Conservation (phyloP, 2,329 filamentous ascomycete genomes). For the Botrytis medusae region DNA sequence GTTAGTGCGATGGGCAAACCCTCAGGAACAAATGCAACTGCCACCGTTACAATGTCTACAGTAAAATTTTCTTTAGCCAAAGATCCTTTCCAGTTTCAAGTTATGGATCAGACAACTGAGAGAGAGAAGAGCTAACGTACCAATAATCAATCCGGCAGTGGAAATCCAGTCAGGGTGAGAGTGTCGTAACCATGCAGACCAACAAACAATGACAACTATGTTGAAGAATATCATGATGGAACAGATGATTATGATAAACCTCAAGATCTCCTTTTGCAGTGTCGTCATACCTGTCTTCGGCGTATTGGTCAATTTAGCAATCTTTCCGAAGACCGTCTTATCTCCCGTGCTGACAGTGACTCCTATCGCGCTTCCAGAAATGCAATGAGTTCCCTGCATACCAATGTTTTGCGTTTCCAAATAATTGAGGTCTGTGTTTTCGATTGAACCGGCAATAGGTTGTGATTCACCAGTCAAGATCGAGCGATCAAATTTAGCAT, state of each 20-base stretch:
- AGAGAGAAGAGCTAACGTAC: constrained; percentile 51
- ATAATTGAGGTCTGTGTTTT: constrained; percentile 69
- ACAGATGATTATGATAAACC: constrained; percentile 70
- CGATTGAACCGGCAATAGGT: constrained; percentile 60
- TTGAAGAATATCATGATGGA: constrained; percentile 65
- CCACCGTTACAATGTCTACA: constrained; percentile 20
- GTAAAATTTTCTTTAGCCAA: background rate
- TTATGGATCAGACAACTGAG: constrained; percentile 48
- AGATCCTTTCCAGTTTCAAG: background rate
- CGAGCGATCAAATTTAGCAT: constrained; percentile 71
- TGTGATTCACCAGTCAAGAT: constrained; percentile 72
- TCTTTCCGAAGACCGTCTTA: constrained; percentile 70
- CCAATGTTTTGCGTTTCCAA: constrained; percentile 74
- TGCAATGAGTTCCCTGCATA: constrained; percentile 75
- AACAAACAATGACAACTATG: constrained; percentile 62
- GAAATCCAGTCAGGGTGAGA: constrained; percentile 68
- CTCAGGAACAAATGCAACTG: constrained; percentile 73
- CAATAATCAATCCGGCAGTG: constrained; percentile 68
- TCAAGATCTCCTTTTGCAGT: constrained; percentile 68
- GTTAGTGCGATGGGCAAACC: constrained; percentile 68
- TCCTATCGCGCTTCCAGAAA: constrained; percentile 64
- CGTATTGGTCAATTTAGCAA: constrained; percentile 68
- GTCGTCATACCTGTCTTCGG: constrained; percentile 66
- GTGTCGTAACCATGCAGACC: constrained; percentile 66
- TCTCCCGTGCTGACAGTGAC: constrained; percentile 71